Conservation (phyloP, 129 eudicot genomes). For the Rutidosis leptorrhynchoides region DNA sequence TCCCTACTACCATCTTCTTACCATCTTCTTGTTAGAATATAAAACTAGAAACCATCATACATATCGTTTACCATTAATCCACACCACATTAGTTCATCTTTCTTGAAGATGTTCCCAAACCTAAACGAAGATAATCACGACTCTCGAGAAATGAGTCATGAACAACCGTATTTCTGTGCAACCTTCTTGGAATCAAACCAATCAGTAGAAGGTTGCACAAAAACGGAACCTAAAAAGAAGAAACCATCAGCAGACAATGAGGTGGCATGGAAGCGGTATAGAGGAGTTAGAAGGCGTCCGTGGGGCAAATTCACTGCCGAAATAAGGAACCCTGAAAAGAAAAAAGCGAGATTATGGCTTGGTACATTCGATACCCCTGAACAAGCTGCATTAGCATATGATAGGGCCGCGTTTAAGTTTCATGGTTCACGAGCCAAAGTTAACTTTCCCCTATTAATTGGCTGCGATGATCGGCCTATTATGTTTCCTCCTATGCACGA, state of each 20-base stretch:
- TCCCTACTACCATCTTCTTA: too few relatives aligned
- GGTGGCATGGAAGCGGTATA: slow-evolving; percentile 36
- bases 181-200: slow-evolving; percentile 14
- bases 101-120: background rate
- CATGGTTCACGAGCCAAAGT: slow-evolving; percentile 41
- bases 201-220: background rate
- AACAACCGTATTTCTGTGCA: background rate
- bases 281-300: slow-evolving; percentile 38
- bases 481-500: slow-evolving; percentile 1
- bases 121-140: slow-evolving; percentile 6
- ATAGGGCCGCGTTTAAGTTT: slow-evolving; percentile 35
- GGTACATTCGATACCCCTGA: slow-evolving; percentile 38
- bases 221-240: slow-evolving; percentile 15
- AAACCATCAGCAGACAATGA: slow-evolving; percentile 1
- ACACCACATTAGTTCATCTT: too few relatives aligned
- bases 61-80: too few relatives aligned
- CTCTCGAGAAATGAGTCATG: slow-evolving; percentile 8
- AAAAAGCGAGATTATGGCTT: slow-evolving; percentile 39
- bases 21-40: too few relatives aligned
- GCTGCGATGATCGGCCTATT: slow-evolving; percentile 16
- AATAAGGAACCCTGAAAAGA: slow-evolving; percentile 39
- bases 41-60: too few relatives aligned
- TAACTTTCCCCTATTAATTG: slow-evolving; percentile 34
- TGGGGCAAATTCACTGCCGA: slow-evolving; percentile 48
- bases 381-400: slow-evolving; percentile 41